These are phyloP conservation scores for Fallopia convolvulus DNA, from an alignment of 148 eudicot species.

Conservation along the genomic window DNA sequence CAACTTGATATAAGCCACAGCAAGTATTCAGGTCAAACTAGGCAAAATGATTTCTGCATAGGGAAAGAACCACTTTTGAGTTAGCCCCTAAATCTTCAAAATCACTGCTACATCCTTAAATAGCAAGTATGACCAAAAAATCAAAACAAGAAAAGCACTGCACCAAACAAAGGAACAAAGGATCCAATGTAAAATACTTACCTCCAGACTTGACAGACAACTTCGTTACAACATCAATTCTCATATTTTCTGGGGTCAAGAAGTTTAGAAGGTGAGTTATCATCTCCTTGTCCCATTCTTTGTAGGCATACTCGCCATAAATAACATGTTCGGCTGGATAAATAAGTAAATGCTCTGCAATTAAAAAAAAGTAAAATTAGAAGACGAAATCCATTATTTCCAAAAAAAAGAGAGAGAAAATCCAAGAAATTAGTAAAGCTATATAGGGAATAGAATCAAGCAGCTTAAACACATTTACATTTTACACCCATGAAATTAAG, in stretches of 20 bases:
- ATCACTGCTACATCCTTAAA: neutral
- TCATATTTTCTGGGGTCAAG: constrained; percentile 86
- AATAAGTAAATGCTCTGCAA: constrained; percentile 34
- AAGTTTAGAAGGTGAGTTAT: constrained; percentile 43
- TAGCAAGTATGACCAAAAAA: neutral
- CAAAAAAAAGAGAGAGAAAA: neutral
- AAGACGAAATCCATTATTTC: constrained; percentile 1
- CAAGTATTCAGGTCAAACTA: neutral
- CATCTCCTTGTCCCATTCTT: constrained; percentile 78
- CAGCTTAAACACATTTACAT: constrained; percentile 2
- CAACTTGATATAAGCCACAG: neutral
- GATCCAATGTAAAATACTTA: constrained; percentile 16
- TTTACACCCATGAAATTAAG: neutral
- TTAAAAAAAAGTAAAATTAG: neutral
- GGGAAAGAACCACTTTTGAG: neutral
- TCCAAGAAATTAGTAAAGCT: neutral
- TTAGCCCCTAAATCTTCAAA: neutral
- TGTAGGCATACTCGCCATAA: constrained; percentile 81
- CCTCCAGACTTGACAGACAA: constrained; percentile 48
- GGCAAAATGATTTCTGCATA: neutral
- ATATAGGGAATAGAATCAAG: neutral
- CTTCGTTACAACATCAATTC: constrained; percentile 72
- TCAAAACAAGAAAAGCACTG: neutral
- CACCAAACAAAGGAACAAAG: neutral
- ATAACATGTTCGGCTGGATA: constrained; percentile 91